Conservation (phyloP, 2,329 filamentous ascomycete species). For the Diaporthe destruens region DNA sequence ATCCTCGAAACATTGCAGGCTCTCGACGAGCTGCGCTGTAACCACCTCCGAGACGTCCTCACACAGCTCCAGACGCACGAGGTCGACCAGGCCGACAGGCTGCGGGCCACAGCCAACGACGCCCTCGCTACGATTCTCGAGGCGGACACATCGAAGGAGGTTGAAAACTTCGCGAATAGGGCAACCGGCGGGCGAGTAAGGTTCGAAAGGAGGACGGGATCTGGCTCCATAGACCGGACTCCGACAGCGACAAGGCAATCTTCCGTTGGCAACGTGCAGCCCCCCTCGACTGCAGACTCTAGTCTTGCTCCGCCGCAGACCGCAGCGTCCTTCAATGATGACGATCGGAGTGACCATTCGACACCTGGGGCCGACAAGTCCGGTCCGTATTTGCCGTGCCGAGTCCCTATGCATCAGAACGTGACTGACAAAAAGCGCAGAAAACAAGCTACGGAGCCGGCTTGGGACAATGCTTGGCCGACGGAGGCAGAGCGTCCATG, state of each 20-base stretch:
- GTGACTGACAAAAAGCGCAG: constrained; percentile 51
- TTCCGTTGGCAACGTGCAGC: constrained; percentile 50
- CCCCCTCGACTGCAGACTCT: constrained; percentile 39
- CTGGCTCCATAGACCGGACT: constrained; percentile 48
- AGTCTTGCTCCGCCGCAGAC: constrained; percentile 37
- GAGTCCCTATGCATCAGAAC: background rate
- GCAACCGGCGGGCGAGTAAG: constrained; percentile 59
- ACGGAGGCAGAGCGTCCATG: constrained; percentile 75
- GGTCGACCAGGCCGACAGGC: constrained; percentile 85
- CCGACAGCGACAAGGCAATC: constrained; percentile 53
- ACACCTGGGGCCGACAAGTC: constrained; percentile 55
- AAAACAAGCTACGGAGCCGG: constrained; percentile 71
- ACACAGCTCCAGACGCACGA: constrained; percentile 96
- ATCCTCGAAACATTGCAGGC: constrained; percentile 94
- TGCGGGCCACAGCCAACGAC: constrained; percentile 79
- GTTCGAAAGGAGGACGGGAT: constrained; percentile 57
- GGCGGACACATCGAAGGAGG: constrained; percentile 87
- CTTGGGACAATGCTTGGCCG: constrained; percentile 78
- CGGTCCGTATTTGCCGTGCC: constrained; percentile 42
- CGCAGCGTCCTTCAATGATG: constrained; percentile 48
- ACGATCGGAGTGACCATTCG: constrained; percentile 62
- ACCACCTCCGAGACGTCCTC: constrained; percentile 89
- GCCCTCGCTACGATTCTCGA: constrained; percentile 87
- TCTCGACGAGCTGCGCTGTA: constrained; percentile 88
- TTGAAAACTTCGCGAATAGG: constrained; percentile 74